Conservation (phyloP, 2,329 filamentous ascomycete species). For the Xylaria hypoxylon region DNA sequence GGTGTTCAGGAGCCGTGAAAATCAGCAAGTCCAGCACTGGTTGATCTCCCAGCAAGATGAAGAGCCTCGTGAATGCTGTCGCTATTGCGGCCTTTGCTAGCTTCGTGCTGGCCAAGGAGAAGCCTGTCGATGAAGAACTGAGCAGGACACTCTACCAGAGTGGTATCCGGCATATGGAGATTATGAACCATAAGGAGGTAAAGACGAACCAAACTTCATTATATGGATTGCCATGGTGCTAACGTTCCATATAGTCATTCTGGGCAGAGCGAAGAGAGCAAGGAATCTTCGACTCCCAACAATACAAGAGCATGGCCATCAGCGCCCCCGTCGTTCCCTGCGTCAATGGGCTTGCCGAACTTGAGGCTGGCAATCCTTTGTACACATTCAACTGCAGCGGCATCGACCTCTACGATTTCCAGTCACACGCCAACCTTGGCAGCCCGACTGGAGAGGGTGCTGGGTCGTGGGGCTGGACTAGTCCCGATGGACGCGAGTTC, state of each 20-base stretch:
- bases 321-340: conserved; percentile 43
- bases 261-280: conserved; percentile 48
- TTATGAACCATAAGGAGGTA: conserved; percentile 50
- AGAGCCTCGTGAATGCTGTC: conserved; percentile 44
- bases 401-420: conserved; percentile 54
- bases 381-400: conserved; percentile 50
- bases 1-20: conserved; percentile 31
- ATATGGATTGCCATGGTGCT: conserved; percentile 18
- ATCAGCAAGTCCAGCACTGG: conserved; percentile 27
- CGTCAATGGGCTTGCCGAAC: conserved; percentile 46
- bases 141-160: conserved; percentile 50
- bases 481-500: conserved; percentile 64
- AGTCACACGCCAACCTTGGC: conserved; percentile 53
- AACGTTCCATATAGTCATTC: conserved; percentile 43
- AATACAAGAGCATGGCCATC: conserved; percentile 49
- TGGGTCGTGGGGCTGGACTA: conserved; percentile 66
- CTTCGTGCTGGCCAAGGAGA: conserved; percentile 49
- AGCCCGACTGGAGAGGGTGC: conserved; percentile 52
- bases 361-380: conserved; percentile 44
- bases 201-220: conserved; percentile 1
- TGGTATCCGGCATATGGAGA: conserved; percentile 50
- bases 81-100: conserved; percentile 47
- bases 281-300: conserved; percentile 46
- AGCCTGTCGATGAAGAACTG: conserved; percentile 47
- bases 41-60: conserved; percentile 45